A percentile compares a stretch with the other conserved stretches of the same genome.
Conservation (phyloP, 306 rosid genomes). For the Carpinus viminea region DNA sequence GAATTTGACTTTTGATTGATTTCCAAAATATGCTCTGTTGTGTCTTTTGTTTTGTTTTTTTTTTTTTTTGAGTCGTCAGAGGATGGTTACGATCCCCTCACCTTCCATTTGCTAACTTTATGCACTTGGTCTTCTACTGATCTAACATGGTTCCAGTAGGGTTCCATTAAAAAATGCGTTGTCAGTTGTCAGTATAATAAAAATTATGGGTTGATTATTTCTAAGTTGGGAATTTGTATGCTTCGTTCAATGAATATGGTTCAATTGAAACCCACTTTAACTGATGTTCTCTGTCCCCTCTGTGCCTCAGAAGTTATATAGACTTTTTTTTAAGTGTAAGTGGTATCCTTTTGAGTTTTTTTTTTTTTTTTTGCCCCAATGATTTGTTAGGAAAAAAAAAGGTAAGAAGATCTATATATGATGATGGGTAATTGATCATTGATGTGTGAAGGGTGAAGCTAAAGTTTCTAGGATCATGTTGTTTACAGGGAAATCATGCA, state of each 20-base stretch:
- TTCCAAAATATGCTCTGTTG: slow-evolving; percentile 1
- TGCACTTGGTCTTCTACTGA: neutral
- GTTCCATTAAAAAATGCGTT: neutral
- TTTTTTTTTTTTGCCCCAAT: no score
- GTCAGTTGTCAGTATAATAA: neutral
- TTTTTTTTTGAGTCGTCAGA: no score
- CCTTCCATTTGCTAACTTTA: neutral
- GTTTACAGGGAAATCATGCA: slow-evolving; percentile 89
- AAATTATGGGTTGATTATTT: neutral
- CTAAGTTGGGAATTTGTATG: neutral
- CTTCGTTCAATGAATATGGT: neutral
- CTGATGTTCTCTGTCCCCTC: no score
- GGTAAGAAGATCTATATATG: neutral
- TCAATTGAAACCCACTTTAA: neutral
- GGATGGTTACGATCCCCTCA: no score
- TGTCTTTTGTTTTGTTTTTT: no score
- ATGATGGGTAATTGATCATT: neutral
- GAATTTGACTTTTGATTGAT: neutral
- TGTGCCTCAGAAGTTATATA: neutral
- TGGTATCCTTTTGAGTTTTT: neutral
- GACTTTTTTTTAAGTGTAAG: neutral
- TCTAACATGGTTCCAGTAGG: slow-evolving; percentile 2
- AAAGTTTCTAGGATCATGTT: slow-evolving; percentile 26
- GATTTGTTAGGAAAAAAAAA: no score
- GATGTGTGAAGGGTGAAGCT: slow-evolving; percentile 5